Percentiles rank a stretch among this genome's conserved stretches.
phyloP scores from a whole-genome alignment of 2,329 filamentous ascomycete species.

The Xylariaceae sp. region DNA sequence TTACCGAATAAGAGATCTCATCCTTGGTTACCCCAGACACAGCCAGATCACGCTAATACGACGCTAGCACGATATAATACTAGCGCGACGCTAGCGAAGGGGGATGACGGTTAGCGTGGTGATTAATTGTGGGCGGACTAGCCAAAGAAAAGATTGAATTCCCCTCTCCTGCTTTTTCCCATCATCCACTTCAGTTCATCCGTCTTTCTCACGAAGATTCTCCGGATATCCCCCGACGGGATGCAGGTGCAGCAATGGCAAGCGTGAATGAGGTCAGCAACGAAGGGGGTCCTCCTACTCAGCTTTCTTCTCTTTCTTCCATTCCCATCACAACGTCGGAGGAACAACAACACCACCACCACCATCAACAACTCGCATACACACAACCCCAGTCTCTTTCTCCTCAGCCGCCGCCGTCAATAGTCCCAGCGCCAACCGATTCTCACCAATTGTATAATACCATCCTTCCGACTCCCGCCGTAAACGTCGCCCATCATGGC shows the following conservation, averaged over 20 bases:
- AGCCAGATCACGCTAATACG: too few species aligned
- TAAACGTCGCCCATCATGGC: constrained; percentile 29
- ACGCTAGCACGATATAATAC: too few species aligned
- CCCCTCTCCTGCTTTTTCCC: too few species aligned
- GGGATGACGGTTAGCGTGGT: too few species aligned
- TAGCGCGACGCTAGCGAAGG: too few species aligned
- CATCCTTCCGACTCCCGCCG: constrained; percentile 15
- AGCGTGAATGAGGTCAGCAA: constrained; percentile 2
- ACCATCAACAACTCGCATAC: background rate
- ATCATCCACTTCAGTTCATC: too few species aligned
- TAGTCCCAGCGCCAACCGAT: background rate
- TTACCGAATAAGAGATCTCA: too few species aligned
- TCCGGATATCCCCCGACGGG: constrained; percentile 31
- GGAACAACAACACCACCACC: background rate
- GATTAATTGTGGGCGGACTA: too few species aligned
- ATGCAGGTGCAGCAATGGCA: constrained; percentile 18
- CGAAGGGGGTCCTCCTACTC: constrained; percentile 1
- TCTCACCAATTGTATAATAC: constrained; percentile 16
- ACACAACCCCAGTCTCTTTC: background rate
- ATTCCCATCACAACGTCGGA: background rate
- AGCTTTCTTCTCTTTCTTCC: background rate
- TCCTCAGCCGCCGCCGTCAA: constrained; percentile 1
- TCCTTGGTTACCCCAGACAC: too few species aligned
- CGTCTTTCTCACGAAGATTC: constrained; percentile 30
- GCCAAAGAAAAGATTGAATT: too few species aligned